These are phyloP conservation scores for Cavenderia fasciculata DNA, from an alignment of 78 protist genomes.

Conservation along the genomic window DNA sequence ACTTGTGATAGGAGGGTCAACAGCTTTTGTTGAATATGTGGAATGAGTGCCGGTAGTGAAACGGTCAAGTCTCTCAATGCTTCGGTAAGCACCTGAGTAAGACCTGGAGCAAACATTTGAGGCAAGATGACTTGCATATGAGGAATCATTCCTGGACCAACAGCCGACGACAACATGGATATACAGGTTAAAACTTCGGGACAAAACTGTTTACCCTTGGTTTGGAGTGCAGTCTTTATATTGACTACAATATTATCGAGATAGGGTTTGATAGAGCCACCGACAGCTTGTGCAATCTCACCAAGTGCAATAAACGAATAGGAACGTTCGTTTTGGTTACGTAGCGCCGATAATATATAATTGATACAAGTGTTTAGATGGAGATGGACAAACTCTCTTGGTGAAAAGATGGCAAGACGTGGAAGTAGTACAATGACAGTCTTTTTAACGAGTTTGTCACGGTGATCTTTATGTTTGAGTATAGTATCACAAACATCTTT, in stretches of 20 bases:
- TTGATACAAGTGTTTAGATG: constrained; percentile 64
- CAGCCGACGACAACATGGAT: constrained; percentile 76
- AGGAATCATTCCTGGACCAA: constrained; percentile 24
- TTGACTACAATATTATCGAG: constrained; percentile 28
- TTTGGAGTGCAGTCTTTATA: constrained; percentile 16
- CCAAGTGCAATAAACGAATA: constrained; percentile 65
- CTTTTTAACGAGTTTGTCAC: constrained; percentile 69
- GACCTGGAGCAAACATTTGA: constrained; percentile 63
- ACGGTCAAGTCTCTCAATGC: constrained; percentile 56
- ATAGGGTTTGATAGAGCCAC: constrained; percentile 51
- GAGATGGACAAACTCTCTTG: constrained; percentile 46
- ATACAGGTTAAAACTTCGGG: constrained; percentile 84
- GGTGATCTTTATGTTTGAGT: constrained; percentile 54
- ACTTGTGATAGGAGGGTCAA: constrained; percentile 29
- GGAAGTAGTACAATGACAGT: constrained; percentile 76
- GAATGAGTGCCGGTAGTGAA: constrained; percentile 60
- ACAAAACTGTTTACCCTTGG: constrained; percentile 63
- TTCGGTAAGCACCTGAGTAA: constrained; percentile 24
- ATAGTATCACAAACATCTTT: constrained; percentile 72
- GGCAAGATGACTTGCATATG: constrained; percentile 47
- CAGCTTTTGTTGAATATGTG: constrained; percentile 61
- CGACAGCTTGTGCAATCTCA: constrained; percentile 77
- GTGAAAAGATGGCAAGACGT: constrained; percentile 66
- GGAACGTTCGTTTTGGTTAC: constrained; percentile 61
- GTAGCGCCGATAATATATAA: constrained; percentile 46